Base-by-base conservation (phyloP, 2,329 filamentous ascomycete species). In the Davidsoniella eucalypti region DNA sequence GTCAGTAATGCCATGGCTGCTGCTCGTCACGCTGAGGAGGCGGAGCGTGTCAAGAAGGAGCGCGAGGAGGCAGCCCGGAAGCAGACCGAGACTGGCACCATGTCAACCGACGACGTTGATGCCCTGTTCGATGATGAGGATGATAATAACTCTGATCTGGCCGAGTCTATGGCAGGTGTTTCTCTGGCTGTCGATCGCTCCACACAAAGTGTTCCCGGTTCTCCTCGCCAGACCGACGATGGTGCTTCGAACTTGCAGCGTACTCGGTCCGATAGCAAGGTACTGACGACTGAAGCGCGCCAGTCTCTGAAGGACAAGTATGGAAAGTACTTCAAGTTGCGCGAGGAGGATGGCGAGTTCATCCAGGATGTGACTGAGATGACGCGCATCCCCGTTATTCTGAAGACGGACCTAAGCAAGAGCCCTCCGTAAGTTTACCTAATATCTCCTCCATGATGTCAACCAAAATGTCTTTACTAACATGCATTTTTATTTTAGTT, bases 351-450 rank as follows among this genome's bases (percentile, higher is more conserved):
- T 58, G 90, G 90, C 56, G 85, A 96, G 59, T 93, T 93, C 70
- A 95, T 98, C 61, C 92, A 98, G 68, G 92, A 98, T 65, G 87
- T 98, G 57, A 88, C 82, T 52, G 92, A 98, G 72, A 95, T 98
- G 88, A 90, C 87, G 41, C 77, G 90, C 58, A 84, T 98, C 54
- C 92, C 92, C n/a, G 84, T 98, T 57, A 94, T 98, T 64, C 70
- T 98, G 61, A 96, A 94, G 80, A 96, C 92, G 57, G 92, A 98
- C 69, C 76, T 98, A 61, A 86, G 75, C 69, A 98, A 98, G 84
- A 96, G 90, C 70, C 92, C 92, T 69, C 92, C 92, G 88, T 98
- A 84, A 80, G 92, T 90, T 52, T 36, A 36, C 37, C 26, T 10
- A 18, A 44, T 37, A 37, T 16, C 37, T 0, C 41, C 33, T 33